Evolutionary conservation across 768 basidiomycete species (phyloP).

Genomic region (Clathrus columnatus): DNA sequence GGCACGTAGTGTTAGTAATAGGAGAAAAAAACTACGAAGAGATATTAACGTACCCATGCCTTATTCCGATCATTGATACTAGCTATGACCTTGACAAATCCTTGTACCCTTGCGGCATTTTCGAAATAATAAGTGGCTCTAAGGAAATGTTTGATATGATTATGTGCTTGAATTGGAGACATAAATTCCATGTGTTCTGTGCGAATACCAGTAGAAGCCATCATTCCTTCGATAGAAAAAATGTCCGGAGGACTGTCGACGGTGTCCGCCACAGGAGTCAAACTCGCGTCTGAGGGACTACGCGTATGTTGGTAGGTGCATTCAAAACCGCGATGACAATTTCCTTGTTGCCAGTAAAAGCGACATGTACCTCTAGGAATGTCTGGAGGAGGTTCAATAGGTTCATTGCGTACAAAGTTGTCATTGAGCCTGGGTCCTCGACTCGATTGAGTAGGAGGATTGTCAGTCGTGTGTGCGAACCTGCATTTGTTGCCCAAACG

Average conservation of each 20-base stretch:
- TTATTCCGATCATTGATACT: too few relatives aligned
- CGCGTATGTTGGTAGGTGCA: slow-evolving; percentile 36
- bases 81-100: too few relatives aligned
- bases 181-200: too few relatives aligned
- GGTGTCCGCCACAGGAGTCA: slow-evolving; percentile 6
- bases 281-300: slow-evolving; percentile 1
- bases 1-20: too few relatives aligned
- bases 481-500: slow-evolving; percentile 32
- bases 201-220: too few relatives aligned
- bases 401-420: slow-evolving; percentile 10
- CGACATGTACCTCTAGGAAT: slow-evolving; percentile 34
- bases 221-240: slow-evolving; percentile 24
- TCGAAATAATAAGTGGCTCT: too few relatives aligned
- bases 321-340: slow-evolving; percentile 36
- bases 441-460: slow-evolving; percentile 16
- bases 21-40: too few relatives aligned
- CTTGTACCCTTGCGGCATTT: too few relatives aligned
- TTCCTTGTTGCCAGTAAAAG: slow-evolving; percentile 39
- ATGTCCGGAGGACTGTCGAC: slow-evolving; percentile 28
- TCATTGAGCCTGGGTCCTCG: slow-evolving; percentile 6
- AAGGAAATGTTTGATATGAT: too few relatives aligned
- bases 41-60: too few relatives aligned
- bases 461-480: slow-evolving; percentile 22
- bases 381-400: slow-evolving; percentile 9
- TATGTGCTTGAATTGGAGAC: too few relatives aligned